Base-by-base conservation (phyloP, 495 filamentous ascomycete species). In the Hypoxylon fuscum region DNA sequence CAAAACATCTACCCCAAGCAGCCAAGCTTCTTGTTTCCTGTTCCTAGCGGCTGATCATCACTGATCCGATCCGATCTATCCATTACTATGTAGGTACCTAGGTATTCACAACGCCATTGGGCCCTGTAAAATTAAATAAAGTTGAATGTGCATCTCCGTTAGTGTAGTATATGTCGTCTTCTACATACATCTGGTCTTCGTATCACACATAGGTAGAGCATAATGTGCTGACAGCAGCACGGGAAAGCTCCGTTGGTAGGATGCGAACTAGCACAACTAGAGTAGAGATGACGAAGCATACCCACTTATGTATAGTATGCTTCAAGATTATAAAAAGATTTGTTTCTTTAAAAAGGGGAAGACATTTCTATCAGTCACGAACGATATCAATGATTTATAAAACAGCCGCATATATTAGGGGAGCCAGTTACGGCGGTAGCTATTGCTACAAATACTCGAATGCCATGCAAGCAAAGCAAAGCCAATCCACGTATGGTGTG, bases 1-100 rank as follows among this genome's bases (percentile, higher is more conserved):
- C 17, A 52, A 52, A 59, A 61, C 50, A 54, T 58, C 20, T 43
- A 15, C 54, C 45, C 55, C n/a, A n/a, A n/a, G n/a, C n/a, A n/a
- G n/a, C n/a, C n/a, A n/a, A n/a, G n/a, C n/a, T 45, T 49, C 25
- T 50, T 43, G 43, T 61, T 50, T 55, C 62, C 55, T 56, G 55
- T 60, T 65, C 62, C 62, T 65, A 23, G 40, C 29, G 31, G 62
- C 25, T 47, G 55, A 60, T 65, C 62, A 34, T 27, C 62, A 35
- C 55, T 49, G 46, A 59, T 55, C 55, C 40, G 38, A 59, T n/a
- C 58, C 55, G 37, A 46, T 58, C 43, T 42, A 20, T n/a, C n/a
- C n/a, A n/a, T n/a, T n/a, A n/a, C n/a, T n/a, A n/a, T n/a, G n/a
- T n/a, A n/a, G n/a, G n/a, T n/a, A n/a, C n/a, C 52, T 25, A 32